Base-by-base conservation (phyloP, 1,284 basidiomycete species). In the Microbotryum violaceum region DNA sequence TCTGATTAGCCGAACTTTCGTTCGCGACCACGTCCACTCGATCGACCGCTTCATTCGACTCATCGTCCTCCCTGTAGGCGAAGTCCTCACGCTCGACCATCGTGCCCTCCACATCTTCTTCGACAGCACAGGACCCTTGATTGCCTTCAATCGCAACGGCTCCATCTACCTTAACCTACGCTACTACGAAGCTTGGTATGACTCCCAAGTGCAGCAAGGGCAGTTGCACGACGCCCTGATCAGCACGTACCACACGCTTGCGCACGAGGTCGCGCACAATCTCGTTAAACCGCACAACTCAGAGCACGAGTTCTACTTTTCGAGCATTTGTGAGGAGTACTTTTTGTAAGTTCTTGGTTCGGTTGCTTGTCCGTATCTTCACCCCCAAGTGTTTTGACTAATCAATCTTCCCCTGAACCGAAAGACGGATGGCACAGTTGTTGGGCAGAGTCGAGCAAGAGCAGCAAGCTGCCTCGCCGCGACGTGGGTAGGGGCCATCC, bases 81-180 rank as follows among this genome's bases (percentile, higher is more conserved):
- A 69, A 37, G 72, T 78, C 8, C 78, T 77, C 60, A 71, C 73
- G 21, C 58, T 78, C 16, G 74, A 75, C 58, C 78, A 83, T 20
- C 78, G 82, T 0, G 87, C 86, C 59, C 72, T 97, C 66, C 89
- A 93, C 70, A 82, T 98, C 3, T 97, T 97, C 74, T 87, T 85
- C 75, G 92, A 98, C 72, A 73, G 80, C 12, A 77, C 79, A 7
- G 92, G 93, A 1, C 45, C 27, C 8, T 47, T 87, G 21, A 96
- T 97, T 63, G 94, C 93, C 0, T 97, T 97, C 80, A 98, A 97
- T 75, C 81, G 91, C 33, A 85, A 84, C 56, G 91, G 90, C 4
- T 87, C 87, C 62, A 80, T 98, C 33, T 97, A 91, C 77, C 78
- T 97, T 68, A 97, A 97, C 73, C 77, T 93, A 14, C 66, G 66